Conservation (phyloP, 2,329 filamentous ascomycete genomes). For the Colletotrichum orbiculare region DNA sequence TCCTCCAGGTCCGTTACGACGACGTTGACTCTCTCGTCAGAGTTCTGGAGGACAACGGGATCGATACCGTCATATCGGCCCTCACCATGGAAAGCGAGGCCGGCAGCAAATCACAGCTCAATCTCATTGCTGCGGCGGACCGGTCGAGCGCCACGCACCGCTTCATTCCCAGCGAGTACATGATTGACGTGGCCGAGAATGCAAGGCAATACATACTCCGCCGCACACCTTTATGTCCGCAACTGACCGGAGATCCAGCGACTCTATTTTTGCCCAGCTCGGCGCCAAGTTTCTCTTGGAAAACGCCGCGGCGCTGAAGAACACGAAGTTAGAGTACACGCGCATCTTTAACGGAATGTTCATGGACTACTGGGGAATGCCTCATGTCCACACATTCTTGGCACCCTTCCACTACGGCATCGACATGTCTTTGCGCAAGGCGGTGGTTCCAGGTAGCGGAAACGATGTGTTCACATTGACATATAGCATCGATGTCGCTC, state of each 20-base stretch:
- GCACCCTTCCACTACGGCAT: conserved; percentile 52
- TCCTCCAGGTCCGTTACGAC: conserved; percentile 43
- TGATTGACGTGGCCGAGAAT: conserved; percentile 39
- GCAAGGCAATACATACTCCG: too few species aligned
- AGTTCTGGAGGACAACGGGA: conserved; percentile 46
- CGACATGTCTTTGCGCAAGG: conserved; percentile 54
- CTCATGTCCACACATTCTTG: conserved; percentile 50
- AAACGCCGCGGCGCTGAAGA: conserved; percentile 37
- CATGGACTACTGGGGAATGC: conserved; percentile 57
- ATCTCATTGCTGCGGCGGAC: conserved; percentile 56
- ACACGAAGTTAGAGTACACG: conserved; percentile 49
- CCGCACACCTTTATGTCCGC: too few species aligned
- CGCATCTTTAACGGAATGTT: conserved; percentile 54
- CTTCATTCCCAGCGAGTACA: conserved; percentile 57
- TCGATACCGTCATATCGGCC: conserved; percentile 57
- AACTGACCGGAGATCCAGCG: too few species aligned
- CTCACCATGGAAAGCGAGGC: conserved; percentile 44
- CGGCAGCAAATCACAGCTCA: conserved; percentile 43
- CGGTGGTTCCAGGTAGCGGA: conserved; percentile 61
- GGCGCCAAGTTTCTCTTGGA: neutral
- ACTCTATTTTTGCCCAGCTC: neutral
- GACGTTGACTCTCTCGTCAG: conserved; percentile 38
- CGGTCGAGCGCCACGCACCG: conserved; percentile 48
- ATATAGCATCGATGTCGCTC: conserved; percentile 59
- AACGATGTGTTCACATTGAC: conserved; percentile 57